Evolutionary conservation across 306 rosid genomes (phyloP), one percentile per base, ranked within the genome.

Genomic region (Amphicarpaea edgeworthii): DNA sequence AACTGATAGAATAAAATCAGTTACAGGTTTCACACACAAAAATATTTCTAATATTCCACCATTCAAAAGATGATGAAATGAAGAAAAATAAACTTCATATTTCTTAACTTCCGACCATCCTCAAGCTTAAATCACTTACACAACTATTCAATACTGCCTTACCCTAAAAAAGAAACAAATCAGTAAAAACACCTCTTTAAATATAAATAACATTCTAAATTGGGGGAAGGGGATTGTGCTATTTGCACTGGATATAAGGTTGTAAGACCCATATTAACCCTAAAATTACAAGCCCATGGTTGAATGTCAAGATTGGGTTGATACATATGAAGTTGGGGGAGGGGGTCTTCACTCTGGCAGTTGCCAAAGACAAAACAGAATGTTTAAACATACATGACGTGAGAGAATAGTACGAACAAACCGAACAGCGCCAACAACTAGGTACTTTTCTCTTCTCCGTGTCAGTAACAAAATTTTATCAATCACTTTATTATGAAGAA

Each of bases 381-480:
- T n/a, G 49, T 53, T 34, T 76, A 42, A 16, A 79, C 93, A 83
- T 83, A 95, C 98, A 86, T 87, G 92, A 74, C 97, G 93, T 40
- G 92, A 82, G 30, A 95, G 97, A 71, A 89, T 87, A 46, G 97
- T 89, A 38, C 98, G 97, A 71, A 95, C 82, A 83, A 94, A 94
- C 55, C 98, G 97, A 53, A 95, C 90, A 80, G 96, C 97, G 30
- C 96, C 97, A 87, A 90, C 97, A 81, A 92, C 95, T 41, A 95
- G 80, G 79, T 90, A 95, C 55, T 82, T 92, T 77, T 95, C 98
- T 73, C 86, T 86, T 89, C 95, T 90, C 55, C 38, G 84, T 49
- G 97, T 85, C 79, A 95, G 80, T 54, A 90, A 78, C 87, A 95
- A 84, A 87, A 92, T 90, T 85, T 88, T 92, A 79, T 92, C 96